A percentile compares a stretch with the other conserved stretches of the same genome.
Evolutionary conservation across 306 rosid species (phyloP).

Genomic region (Myrica gale): DNA sequence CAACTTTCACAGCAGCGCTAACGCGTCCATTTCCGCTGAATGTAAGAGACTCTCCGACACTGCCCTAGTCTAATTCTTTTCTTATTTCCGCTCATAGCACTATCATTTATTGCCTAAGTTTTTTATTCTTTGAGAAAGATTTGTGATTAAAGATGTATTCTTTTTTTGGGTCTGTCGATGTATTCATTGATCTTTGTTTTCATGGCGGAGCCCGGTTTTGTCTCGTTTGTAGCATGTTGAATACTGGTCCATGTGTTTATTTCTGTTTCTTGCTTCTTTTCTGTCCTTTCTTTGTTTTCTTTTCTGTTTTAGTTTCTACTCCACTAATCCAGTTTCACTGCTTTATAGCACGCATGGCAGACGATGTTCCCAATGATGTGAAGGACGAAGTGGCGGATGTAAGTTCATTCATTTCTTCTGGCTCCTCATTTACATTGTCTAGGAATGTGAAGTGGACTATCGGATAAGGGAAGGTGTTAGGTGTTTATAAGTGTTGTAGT

Average conservation of each 20-base stretch:
- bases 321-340: not conserved
- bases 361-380: conserved; percentile 49
- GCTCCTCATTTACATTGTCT: too few relatives aligned
- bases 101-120: too few relatives aligned
- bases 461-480: not conserved
- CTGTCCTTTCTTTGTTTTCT: not conserved
- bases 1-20: too few relatives aligned
- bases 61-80: too few relatives aligned
- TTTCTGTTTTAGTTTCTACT: not conserved
- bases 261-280: not conserved
- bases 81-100: too few relatives aligned
- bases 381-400: conserved; percentile 70
- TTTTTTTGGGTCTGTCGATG: too few relatives aligned
- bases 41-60: too few relatives aligned
- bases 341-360: conserved; percentile 61
- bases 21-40: too few relatives aligned
- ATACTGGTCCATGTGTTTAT: not conserved
- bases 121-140: too few relatives aligned
- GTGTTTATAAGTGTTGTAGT: not conserved
- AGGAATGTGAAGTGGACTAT: not conserved
- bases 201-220: not conserved
- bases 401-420: conserved; percentile 19
- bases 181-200: not conserved
- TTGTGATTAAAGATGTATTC: too few relatives aligned
- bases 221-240: not conserved